phyloP scores from a whole-genome alignment of 2,329 filamentous ascomycete genomes.

The Aspergillus tubingensis region DNA sequence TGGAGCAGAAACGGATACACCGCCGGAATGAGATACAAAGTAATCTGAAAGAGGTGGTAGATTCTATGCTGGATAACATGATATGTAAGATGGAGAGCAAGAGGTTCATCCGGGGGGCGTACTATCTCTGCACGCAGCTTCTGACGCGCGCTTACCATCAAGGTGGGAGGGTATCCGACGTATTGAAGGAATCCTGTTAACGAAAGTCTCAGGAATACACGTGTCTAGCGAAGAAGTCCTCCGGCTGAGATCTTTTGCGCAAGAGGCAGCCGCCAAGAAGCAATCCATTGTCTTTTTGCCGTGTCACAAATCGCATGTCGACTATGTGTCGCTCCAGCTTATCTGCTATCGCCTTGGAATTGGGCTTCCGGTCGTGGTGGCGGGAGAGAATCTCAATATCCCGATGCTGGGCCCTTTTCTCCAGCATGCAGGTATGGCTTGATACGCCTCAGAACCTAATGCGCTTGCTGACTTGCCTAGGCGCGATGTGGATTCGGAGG shows the following conservation, averaged over 20 bases:
- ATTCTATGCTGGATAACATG: slow-evolving; percentile 89
- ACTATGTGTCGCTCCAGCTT: slow-evolving; percentile 91
- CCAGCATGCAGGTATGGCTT: slow-evolving; percentile 73
- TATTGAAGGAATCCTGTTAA: neutral
- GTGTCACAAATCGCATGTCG: slow-evolving; percentile 91
- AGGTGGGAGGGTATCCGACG: slow-evolving; percentile 50
- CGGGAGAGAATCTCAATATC: slow-evolving; percentile 95
- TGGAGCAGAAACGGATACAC: slow-evolving; percentile 32
- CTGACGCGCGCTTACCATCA: slow-evolving; percentile 93
- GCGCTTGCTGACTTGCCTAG: slow-evolving; percentile 34
- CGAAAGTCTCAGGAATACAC: slow-evolving; percentile 65
- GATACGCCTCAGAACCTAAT: neutral
- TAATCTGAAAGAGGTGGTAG: slow-evolving; percentile 76
- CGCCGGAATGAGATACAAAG: slow-evolving; percentile 64
- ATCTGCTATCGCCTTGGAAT: slow-evolving; percentile 94
- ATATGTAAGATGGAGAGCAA: slow-evolving; percentile 99
- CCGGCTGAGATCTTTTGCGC: slow-evolving; percentile 76
- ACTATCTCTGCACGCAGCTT: slow-evolving; percentile 85
- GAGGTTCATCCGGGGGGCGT: slow-evolving; percentile 85
- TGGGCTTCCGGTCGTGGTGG: slow-evolving; percentile 85
- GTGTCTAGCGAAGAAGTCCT: slow-evolving; percentile 93
- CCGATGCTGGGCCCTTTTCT: slow-evolving; percentile 86
- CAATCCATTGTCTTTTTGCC: slow-evolving; percentile 96
- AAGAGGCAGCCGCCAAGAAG: slow-evolving; percentile 79
- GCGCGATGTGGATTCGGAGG: slow-evolving; percentile 93